These are phyloP conservation scores for Rhodofomes roseus DNA, from an alignment of 1,284 basidiomycete genomes.

Conservation along the genomic window DNA sequence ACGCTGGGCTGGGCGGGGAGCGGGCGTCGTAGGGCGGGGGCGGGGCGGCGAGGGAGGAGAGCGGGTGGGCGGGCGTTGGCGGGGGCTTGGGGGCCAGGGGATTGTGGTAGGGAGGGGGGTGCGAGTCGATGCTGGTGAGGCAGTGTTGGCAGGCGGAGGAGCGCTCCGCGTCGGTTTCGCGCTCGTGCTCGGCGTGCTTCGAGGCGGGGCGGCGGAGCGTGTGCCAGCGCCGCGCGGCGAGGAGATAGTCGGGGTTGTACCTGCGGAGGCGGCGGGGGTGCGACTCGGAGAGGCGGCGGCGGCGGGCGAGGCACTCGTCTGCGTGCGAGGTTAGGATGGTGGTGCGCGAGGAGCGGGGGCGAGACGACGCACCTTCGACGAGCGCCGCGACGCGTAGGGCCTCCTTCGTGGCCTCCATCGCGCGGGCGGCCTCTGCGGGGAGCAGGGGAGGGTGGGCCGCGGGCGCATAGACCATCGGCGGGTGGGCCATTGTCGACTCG, in stretches of 20 bases:
- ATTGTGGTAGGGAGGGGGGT: not conserved
- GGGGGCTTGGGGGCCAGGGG: not conserved
- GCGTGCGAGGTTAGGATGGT: not conserved
- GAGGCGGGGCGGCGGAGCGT: not conserved
- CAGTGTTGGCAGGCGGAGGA: not conserved
- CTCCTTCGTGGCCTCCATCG: not conserved
- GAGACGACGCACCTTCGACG: not conserved
- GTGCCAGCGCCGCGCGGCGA: not conserved
- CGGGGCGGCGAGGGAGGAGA: not conserved
- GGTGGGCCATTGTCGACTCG: not conserved
- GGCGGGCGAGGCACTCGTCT: not conserved
- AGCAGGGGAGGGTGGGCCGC: not conserved
- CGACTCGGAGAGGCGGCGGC: not conserved
- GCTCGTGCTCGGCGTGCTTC: too few relatives aligned
- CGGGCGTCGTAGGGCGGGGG: not conserved
- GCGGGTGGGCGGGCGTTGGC: not conserved
- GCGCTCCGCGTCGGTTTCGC: not conserved
- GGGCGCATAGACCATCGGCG: not conserved
- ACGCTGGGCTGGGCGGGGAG: not conserved
- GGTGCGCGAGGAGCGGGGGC: not conserved
- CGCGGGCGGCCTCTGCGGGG: not conserved
- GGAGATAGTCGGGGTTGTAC: slow-evolving; percentile 1
- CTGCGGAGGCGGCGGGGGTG: not conserved
- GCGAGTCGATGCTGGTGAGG: not conserved
- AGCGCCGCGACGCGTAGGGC: not conserved